phyloP scores from a whole-genome alignment of 208 protist genomes.

The Lotmaria passim region DNA sequence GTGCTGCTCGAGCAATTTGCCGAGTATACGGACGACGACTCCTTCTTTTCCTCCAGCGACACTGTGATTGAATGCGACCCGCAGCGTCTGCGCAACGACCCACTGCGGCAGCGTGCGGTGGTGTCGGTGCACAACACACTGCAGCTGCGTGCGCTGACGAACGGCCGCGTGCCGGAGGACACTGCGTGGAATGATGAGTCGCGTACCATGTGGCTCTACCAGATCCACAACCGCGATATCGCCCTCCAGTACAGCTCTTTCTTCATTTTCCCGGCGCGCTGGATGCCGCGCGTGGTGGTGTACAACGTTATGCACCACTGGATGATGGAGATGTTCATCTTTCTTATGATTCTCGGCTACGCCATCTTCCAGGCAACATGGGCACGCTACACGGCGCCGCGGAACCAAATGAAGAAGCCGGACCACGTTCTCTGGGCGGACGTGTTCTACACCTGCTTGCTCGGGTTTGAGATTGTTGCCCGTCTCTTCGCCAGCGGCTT shows the following conservation, averaged over 20 bases:
- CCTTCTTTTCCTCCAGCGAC: slow-evolving; percentile 81
- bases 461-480: slow-evolving; percentile 81
- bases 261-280: slow-evolving; percentile 84
- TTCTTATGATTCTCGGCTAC: slow-evolving; percentile 82
- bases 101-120: slow-evolving; percentile 48
- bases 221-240: slow-evolving; percentile 81
- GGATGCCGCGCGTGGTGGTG: slow-evolving; percentile 84
- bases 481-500: slow-evolving; percentile 88
- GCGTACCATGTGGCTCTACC: slow-evolving; percentile 68
- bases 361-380: slow-evolving; percentile 87
- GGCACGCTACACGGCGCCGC: slow-evolving; percentile 57
- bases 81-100: slow-evolving; percentile 55
- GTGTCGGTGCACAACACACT: slow-evolving; percentile 75
- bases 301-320: slow-evolving; percentile 94
- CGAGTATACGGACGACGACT: slow-evolving; percentile 93
- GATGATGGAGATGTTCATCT: slow-evolving; percentile 77
- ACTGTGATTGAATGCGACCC: slow-evolving; percentile 71
- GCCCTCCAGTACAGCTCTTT: slow-evolving; percentile 84
- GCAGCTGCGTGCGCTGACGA: slow-evolving; percentile 54
- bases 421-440: slow-evolving; percentile 85
- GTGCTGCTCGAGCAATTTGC: slow-evolving; percentile 84
- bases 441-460: slow-evolving; percentile 84
- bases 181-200: slow-evolving; percentile 47
- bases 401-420: slow-evolving; percentile 48
- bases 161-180: slow-evolving; percentile 66